Evolutionary conservation across 2,329 filamentous ascomycete species (phyloP).

Genomic region (Fusarium brevicatenulatum): DNA sequence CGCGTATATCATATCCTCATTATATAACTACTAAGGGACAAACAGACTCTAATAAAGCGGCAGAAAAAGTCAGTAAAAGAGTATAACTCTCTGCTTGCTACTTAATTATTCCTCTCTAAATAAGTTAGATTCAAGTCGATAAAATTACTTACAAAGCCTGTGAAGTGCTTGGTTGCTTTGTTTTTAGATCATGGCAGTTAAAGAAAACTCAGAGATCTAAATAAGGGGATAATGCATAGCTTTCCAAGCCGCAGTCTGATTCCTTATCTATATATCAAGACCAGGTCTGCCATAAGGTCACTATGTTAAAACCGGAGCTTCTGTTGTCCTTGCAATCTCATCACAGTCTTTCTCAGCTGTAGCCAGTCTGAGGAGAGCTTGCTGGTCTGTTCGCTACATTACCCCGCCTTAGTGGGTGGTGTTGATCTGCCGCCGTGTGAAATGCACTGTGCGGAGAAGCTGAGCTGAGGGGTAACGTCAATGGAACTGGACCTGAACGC

Average conservation of each 20-base stretch:
- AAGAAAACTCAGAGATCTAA: too few relatives aligned
- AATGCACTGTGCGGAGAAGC: neutral
- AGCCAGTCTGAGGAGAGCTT: neutral
- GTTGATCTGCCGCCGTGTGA: neutral
- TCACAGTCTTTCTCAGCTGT: fast-evolving
- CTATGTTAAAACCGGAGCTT: fast-evolving
- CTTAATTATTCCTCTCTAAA: neutral
- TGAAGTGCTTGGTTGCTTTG: too few relatives aligned
- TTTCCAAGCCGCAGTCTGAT: neutral
- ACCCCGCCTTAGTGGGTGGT: fast-evolving
- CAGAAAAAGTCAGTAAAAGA: fast-evolving
- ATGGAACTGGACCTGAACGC: fast-evolving
- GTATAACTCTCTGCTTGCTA: fast-evolving
- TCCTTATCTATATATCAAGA: fast-evolving
- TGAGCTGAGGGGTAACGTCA: neutral
- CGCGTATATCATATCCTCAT: fast-evolving
- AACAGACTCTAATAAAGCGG: fast-evolving
- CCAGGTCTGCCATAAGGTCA: too few relatives aligned
- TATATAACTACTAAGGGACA: fast-evolving
- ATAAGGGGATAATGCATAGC: fast-evolving
- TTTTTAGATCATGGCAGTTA: too few relatives aligned
- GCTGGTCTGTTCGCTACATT: fast-evolving
- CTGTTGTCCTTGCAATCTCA: fast-evolving
- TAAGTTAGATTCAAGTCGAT: neutral
- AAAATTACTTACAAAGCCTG: fast-evolving